Conservation (phyloP, 495 filamentous ascomycete genomes). For the Aspergillus bertholletiae region DNA sequence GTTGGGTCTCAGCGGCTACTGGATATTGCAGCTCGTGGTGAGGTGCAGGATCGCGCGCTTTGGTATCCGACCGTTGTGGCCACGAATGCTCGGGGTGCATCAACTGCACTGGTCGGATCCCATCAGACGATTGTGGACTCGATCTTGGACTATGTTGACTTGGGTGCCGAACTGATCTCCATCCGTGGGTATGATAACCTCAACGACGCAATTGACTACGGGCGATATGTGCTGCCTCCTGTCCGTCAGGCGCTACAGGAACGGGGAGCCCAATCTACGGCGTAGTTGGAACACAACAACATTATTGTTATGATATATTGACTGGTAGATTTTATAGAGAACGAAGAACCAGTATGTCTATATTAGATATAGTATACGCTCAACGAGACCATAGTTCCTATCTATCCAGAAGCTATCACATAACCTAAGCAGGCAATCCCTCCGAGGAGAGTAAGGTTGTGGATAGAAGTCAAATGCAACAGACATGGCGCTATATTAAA, state of each 20-base stretch:
- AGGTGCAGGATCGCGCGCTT: conserved; percentile 52
- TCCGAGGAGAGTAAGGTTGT: no score
- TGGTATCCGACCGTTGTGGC: conserved; percentile 56
- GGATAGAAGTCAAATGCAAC: no score
- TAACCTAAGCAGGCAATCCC: no score
- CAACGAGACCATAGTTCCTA: no score
- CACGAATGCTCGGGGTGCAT: conserved; percentile 52
- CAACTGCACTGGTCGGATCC: conserved; percentile 51
- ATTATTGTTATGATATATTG: no score
- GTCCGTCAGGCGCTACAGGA: conserved; percentile 42
- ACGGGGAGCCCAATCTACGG: conserved; percentile 1
- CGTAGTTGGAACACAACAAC: no score
- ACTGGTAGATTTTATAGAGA: no score
- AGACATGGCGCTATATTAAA: no score
- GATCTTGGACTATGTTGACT: conserved; percentile 50
- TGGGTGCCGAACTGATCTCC: conserved; percentile 50
- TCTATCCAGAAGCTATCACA: no score
- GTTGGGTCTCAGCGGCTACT: conserved; percentile 51
- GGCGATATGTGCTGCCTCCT: conserved; percentile 43
- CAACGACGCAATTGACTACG: conserved; percentile 53
- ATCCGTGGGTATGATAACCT: conserved; percentile 54
- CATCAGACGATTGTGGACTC: conserved; percentile 45
- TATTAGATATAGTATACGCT: no score
- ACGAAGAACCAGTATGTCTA: no score
- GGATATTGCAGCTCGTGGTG: conserved; percentile 48